Conservation (phyloP, 2,329 filamentous ascomycete species). For the Hypoxylon sp. region DNA sequence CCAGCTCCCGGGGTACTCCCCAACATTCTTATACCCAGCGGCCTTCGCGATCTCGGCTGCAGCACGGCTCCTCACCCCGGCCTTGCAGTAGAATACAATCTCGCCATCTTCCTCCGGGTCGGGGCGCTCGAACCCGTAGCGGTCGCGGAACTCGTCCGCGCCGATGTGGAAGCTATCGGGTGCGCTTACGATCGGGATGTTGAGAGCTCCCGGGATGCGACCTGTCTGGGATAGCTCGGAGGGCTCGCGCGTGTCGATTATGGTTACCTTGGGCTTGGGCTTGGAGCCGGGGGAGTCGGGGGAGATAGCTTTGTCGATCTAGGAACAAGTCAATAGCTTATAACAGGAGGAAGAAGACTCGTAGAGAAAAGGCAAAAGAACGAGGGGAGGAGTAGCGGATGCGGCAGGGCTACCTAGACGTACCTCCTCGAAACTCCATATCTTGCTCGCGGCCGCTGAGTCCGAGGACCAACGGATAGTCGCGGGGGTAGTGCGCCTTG, state of each 20-base stretch:
- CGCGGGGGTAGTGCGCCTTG: neutral
- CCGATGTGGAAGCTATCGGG: slow-evolving; percentile 85
- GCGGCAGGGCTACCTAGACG: slow-evolving; percentile 17
- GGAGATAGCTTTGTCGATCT: slow-evolving; percentile 46
- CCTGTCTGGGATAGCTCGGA: slow-evolving; percentile 74
- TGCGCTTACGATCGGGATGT: slow-evolving; percentile 83
- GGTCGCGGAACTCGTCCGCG: slow-evolving; percentile 84
- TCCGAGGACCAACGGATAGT: slow-evolving; percentile 48
- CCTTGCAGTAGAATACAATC: slow-evolving; percentile 93
- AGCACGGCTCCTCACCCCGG: slow-evolving; percentile 84
- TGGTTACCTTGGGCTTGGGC: slow-evolving; percentile 25
- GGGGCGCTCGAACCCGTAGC: slow-evolving; percentile 84
- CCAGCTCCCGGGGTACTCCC: slow-evolving; percentile 83
- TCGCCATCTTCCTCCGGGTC: slow-evolving; percentile 50
- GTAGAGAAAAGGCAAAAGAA: neutral
- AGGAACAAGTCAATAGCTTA: slow-evolving; percentile 5
- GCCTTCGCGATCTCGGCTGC: slow-evolving; percentile 83
- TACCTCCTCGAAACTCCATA: slow-evolving; percentile 55
- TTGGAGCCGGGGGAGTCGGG: slow-evolving; percentile 12
- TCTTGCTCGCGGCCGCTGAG: slow-evolving; percentile 47
- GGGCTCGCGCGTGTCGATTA: slow-evolving; percentile 79
- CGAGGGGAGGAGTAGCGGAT: neutral
- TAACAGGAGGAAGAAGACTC: neutral
- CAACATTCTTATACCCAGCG: slow-evolving; percentile 80
- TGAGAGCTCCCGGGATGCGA: slow-evolving; percentile 84